These are phyloP conservation scores for Saccharomycopsis javanensis DNA, from an alignment of 805 yeast species.

Conservation along the genomic window DNA sequence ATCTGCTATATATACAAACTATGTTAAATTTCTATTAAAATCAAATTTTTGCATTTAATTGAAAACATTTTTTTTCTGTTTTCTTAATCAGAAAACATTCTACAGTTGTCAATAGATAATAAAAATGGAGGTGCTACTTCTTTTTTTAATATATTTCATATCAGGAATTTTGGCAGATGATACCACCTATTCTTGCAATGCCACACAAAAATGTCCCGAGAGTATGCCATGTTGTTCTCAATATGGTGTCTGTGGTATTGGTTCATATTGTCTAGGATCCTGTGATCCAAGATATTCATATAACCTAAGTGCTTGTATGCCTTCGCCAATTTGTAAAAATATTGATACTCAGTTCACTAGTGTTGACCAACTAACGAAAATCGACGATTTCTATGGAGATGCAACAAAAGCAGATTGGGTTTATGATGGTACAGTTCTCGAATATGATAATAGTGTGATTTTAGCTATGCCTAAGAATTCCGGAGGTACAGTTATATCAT, in stretches of 20 bases:
- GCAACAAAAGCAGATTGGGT: slow-evolving; percentile 58
- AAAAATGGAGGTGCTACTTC: neutral
- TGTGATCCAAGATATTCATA: slow-evolving; percentile 72
- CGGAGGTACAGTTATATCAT: slow-evolving; percentile 71
- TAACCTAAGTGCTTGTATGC: slow-evolving; percentile 65
- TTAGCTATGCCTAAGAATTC: slow-evolving; percentile 72
- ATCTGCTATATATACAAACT: no score
- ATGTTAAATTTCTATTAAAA: no score
- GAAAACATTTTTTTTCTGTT: no score
- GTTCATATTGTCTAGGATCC: slow-evolving; percentile 72
- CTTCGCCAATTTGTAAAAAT: slow-evolving; percentile 66
- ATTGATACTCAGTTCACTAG: slow-evolving; percentile 34
- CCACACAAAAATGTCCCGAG: slow-evolving; percentile 58
- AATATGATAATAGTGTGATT: slow-evolving; percentile 46
- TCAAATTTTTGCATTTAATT: no score
- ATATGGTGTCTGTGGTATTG: slow-evolving; percentile 73
- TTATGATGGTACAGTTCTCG: slow-evolving; percentile 45
- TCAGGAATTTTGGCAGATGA: neutral
- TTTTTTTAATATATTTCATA: neutral
- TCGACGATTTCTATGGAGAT: slow-evolving; percentile 57
- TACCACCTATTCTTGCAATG: slow-evolving; percentile 37
- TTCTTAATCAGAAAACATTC: no score
- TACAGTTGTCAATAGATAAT: no score
- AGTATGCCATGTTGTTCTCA: slow-evolving; percentile 77
- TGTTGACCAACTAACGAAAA: slow-evolving; percentile 27